These are phyloP conservation scores for Nannochloris sp. DNA, from an alignment of 139 green algal genomes.

Conservation along the genomic window DNA sequence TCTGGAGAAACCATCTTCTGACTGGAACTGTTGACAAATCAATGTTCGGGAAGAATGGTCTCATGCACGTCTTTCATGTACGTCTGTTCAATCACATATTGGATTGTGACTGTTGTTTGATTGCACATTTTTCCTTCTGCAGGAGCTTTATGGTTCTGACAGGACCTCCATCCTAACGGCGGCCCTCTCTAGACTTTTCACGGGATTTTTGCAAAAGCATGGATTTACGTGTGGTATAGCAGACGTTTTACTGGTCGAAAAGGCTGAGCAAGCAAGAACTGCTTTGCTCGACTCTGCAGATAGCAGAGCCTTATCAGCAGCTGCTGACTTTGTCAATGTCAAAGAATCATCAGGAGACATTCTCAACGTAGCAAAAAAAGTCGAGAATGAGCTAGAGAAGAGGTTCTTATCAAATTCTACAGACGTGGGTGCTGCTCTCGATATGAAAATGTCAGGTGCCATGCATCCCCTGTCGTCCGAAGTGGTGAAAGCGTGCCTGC, in stretches of 20 bases:
- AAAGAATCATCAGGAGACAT: slow-evolving; percentile 3
- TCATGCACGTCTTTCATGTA: slow-evolving; percentile 76
- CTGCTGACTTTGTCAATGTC: slow-evolving; percentile 38
- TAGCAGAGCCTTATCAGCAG: slow-evolving; percentile 38
- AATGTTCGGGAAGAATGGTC: slow-evolving; percentile 83
- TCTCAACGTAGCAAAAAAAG: slow-evolving; percentile 10
- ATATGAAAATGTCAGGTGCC: slow-evolving; percentile 42
- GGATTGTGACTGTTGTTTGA: neutral
- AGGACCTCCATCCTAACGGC: slow-evolving; percentile 70
- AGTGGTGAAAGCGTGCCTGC: slow-evolving; percentile 80
- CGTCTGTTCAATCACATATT: slow-evolving; percentile 9
- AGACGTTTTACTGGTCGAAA: slow-evolving; percentile 70
- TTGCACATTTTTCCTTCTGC: slow-evolving; percentile 9
- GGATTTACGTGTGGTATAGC: slow-evolving; percentile 94
- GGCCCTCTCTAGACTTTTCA: slow-evolving; percentile 80
- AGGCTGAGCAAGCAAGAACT: slow-evolving; percentile 45
- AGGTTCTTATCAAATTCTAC: slow-evolving; percentile 48
- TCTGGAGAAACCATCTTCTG: slow-evolving; percentile 67
- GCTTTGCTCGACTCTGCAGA: slow-evolving; percentile 51
- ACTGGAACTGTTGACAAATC: slow-evolving; percentile 89
- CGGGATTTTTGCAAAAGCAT: slow-evolving; percentile 68
- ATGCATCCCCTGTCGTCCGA: slow-evolving; percentile 78
- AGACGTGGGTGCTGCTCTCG: slow-evolving; percentile 50
- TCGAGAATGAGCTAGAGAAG: slow-evolving; percentile 28
- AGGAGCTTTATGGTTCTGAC: slow-evolving; percentile 85